Base-by-base conservation (phyloP, 306 rosid genomes). In the Medicago arabica region DNA sequence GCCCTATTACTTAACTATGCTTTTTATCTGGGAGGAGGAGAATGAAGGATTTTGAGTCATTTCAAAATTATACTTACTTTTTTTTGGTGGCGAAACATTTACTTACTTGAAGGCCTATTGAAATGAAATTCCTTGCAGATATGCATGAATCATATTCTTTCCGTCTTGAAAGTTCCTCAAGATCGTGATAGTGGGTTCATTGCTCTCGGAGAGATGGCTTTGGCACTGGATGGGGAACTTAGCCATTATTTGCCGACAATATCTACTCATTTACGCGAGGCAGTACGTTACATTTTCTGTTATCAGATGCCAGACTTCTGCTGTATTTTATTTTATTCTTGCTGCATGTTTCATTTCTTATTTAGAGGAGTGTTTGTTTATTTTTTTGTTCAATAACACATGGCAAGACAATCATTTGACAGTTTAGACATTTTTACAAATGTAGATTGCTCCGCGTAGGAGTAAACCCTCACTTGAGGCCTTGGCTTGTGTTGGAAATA, bases 131-230 rank as follows among this genome's bases (percentile, higher is more conserved):
- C 84, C 60, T 71, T 85, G 93, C 93, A 95, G 99, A 95, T 91
- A 86, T 95, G 99, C 89, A 95, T 95, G 99, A 80, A 92, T 85
- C 99, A 95, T 81, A 95, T 95, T 77, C 92, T 95, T 72, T 88
- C 97, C 3, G 99, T 95, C 81, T 80, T 95, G 80, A 88, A 89
- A 86, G 81, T 88, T 69, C 97, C 99, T 44, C 97, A 92, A 62
- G 99, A 95, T 71, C 97, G 99, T 59, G 97, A 92, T 78, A 92
- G 97, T 88, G 99, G 97, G 68, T 95, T 95, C 87, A 83, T 88
- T 85, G 99, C 99, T 74, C 99, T 95, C 1, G 99, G 99, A 75
- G 99, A 95, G 91, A 95, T 95, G 97, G 99, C 99, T 71, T 96
- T 92, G 76, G 99, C 99, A 18, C 83, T 95, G 88, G 97, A 92